These are phyloP conservation scores for Pseudofabraea citricarpa DNA, from an alignment of 2,329 filamentous ascomycete genomes.

Conservation along the genomic window DNA sequence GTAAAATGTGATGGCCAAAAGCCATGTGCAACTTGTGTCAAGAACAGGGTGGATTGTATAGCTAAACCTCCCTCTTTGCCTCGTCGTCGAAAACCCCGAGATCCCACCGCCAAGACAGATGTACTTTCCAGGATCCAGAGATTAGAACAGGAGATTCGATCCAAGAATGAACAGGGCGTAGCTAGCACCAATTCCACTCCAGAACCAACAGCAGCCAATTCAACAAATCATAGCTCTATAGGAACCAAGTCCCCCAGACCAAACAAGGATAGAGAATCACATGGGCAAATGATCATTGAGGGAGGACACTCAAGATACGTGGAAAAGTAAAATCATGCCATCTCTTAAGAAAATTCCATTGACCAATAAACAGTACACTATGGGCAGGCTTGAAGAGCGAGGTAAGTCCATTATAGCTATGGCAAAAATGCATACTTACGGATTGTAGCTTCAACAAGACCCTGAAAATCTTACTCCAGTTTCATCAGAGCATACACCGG, in stretches of 20 bases:
- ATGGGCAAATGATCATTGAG: neutral
- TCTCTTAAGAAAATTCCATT: too few relatives aligned
- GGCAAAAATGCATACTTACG: neutral
- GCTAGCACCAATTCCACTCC: neutral
- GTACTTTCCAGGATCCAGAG: neutral
- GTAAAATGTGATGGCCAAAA: conserved; percentile 32
- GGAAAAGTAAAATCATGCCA: conserved; percentile 6
- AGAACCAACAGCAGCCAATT: too few relatives aligned
- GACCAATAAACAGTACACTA: too few relatives aligned
- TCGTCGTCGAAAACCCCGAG: conserved; percentile 17
- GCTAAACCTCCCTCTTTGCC: conserved; percentile 19
- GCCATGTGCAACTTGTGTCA: conserved; percentile 40
- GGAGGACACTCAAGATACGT: conserved; percentile 4
- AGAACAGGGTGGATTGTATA: conserved; percentile 31
- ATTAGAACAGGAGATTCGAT: neutral
- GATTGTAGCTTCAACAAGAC: conserved; percentile 16
- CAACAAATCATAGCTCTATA: too few relatives aligned
- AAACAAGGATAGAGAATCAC: neutral
- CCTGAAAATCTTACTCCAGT: conserved; percentile 20
- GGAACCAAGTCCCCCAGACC: too few relatives aligned
- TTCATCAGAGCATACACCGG: conserved; percentile 7
- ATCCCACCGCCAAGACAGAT: neutral
- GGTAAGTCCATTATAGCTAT: neutral
- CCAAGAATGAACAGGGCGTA: neutral
- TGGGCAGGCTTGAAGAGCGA: conserved; percentile 8